phyloP scores from a whole-genome alignment of 352 stramenopile species.

The Phytophthora agathidicida region DNA sequence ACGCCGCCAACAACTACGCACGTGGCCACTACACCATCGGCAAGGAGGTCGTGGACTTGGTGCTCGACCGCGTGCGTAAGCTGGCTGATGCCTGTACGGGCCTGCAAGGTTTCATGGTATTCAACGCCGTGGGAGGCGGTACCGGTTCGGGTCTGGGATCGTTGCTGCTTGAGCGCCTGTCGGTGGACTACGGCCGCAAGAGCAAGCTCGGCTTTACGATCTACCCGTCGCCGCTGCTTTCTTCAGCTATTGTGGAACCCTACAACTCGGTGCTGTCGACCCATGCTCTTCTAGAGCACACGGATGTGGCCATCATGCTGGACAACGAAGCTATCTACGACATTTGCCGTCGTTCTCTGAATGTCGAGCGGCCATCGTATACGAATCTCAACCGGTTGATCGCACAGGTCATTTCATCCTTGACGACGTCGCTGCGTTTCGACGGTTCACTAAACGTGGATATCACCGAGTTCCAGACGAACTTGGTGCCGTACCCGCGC shows the following conservation, averaged over 20 bases:
- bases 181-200: slow-evolving; percentile 97
- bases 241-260: slow-evolving; percentile 96
- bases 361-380: slow-evolving; percentile 96
- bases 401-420: slow-evolving; percentile 95
- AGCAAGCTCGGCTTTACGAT: slow-evolving; percentile 98
- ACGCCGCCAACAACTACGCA: slow-evolving; percentile 92
- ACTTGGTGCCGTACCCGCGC: slow-evolving; percentile 97
- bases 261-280: slow-evolving; percentile 99
- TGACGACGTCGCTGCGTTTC: slow-evolving; percentile 97
- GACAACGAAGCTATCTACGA: slow-evolving; percentile 97
- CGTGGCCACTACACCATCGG: slow-evolving; percentile 94
- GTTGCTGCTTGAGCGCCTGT: slow-evolving; percentile 95
- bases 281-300: slow-evolving; percentile 96
- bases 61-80: slow-evolving; percentile 97
- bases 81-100: slow-evolving; percentile 97
- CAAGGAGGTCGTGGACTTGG: slow-evolving; percentile 97
- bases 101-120: slow-evolving; percentile 97
- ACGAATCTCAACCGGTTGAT: slow-evolving; percentile 98
- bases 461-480: slow-evolving; percentile 98
- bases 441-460: slow-evolving; percentile 98
- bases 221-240: slow-evolving; percentile 96
- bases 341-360: slow-evolving; percentile 95
- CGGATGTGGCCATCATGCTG: slow-evolving; percentile 95
- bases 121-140: slow-evolving; percentile 96
- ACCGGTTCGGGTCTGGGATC: slow-evolving; percentile 97